Conservation (phyloP, 768 basidiomycete species). For the Roridomyces roridus region DNA sequence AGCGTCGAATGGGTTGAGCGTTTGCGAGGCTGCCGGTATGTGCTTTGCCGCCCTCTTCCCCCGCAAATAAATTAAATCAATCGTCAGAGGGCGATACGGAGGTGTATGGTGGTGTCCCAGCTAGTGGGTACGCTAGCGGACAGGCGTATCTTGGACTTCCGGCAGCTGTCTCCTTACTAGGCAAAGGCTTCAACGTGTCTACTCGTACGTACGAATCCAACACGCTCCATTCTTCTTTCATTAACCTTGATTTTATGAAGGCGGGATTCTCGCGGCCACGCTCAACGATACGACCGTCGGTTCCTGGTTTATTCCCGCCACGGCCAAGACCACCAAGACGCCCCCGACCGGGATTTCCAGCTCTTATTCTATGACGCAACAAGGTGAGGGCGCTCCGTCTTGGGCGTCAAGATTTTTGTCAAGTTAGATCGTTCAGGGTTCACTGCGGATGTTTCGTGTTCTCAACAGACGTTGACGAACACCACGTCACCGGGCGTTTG, state of each 20-base stretch:
- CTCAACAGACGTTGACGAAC: background rate
- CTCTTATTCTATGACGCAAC: conserved; percentile 2
- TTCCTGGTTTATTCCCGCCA: background rate
- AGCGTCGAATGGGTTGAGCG: background rate
- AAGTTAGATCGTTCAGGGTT: background rate
- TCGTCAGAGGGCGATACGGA: background rate
- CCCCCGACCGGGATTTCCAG: background rate
- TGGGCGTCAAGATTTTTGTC: background rate
- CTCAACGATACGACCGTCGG: background rate
- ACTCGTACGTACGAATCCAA: background rate
- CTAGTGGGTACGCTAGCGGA: conserved; percentile 8
- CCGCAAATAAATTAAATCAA: background rate
- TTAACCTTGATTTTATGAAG: background rate
- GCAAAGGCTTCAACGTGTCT: conserved; percentile 2
- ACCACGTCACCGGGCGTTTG: background rate
- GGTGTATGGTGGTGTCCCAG: conserved; percentile 9
- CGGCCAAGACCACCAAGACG: background rate
- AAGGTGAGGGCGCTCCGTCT: background rate
- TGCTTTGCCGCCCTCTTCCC: background rate
- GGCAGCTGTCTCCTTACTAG: conserved; percentile 1
- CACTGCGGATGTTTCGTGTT: conserved; percentile 9
- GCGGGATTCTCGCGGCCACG: conserved; percentile 2
- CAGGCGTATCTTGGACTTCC: conserved; percentile 12
- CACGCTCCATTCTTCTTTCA: background rate
- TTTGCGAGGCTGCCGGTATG: background rate